Evolutionary conservation across 2,329 filamentous ascomycete species (phyloP), one percentile per base, ranked within the genome.

Genomic region (Achaetomium macrosporum): DNA sequence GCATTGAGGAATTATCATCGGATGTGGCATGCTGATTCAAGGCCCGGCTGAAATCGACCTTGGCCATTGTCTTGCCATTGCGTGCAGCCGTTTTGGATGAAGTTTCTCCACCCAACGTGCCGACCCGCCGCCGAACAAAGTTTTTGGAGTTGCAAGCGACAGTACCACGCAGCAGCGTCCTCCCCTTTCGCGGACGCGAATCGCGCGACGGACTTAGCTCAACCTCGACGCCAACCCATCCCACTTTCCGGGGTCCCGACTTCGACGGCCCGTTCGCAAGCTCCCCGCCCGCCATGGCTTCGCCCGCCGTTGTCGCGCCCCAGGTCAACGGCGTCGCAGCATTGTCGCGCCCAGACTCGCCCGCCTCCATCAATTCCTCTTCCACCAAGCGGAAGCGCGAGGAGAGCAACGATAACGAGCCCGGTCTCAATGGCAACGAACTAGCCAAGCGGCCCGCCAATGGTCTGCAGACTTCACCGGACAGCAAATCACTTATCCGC

Each of bases 301-400:
- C 63, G 57, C 61, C 63, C 54, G 63, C 63, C 54, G 60, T 65
- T 52, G 58, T 57, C 44, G 56, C 58, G 42, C 57, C 62, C 51
- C 65, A 63, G 50, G 61, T 59, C 53, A 69, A 68, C 60, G 66
- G 66, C 61, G 56, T 59, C 57, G 59, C 55, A 53, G 57, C 57
- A 56, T 55, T 53, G 55, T 61, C 60, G 57, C 64, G 59, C 58
- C 58, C 62, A 51, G 63, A 62, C 55, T 63, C 63, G 50, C 60
- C 61, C 44, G 58, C 62, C 29, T 63, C 65, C 25, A 54, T 63
- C 55, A 64, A 62, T 60, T 64, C 62, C 13, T 63, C 65, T 20
- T 63, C 67, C 36, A 64, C 62, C 53, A 84, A 84, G 71, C 73
- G 81, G 66, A 84, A 84, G 71, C 80, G 80, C 73, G 78, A 81